Evolutionary conservation across 2,329 filamentous ascomycete species (phyloP), one percentile per base, ranked within the genome.

Genomic region (Diaporthe australafricana): DNA sequence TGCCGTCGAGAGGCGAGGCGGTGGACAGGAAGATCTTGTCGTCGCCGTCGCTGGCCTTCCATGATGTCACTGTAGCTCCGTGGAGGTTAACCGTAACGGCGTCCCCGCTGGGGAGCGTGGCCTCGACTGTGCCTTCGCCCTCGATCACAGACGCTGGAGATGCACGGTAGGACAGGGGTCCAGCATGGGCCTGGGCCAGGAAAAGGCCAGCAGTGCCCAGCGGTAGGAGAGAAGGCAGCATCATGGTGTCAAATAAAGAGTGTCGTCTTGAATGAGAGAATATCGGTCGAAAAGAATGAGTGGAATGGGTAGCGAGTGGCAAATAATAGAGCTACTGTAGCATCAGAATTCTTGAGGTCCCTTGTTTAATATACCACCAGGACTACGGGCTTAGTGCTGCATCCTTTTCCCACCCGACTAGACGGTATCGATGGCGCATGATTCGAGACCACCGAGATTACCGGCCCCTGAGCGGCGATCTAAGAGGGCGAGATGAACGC

Each of bases 1-100:
- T 70, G 17, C 68, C 68, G 9, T 70, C 68, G 2, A 70, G 45
- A 25, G 68, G 45, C 12, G 68, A 70, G 11, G 68, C 68, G 6
- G 68, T 70, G 12, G 68, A 70, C 8, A 70, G 45, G 56, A 70
- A 32, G 47, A 70, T 48, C 55, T 63, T 70, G n/a, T 70, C 68
- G 32, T 70, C 45, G 55, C 68, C 68, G 17, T 70, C 68, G 30
- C 55, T 70, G 8, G 68, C 22, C 14, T 70, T 70, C 68, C 68
- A 70, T 42, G 68, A 70, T 27, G 68, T 70, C 35, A 70, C 42
- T 16, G 68, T 70, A 12, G 68, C 68, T 20, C 68, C 68, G 47
- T 70, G 68, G 35, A 70, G 68, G 25, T 70, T 52, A 4, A 70
- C 68, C 3, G 42, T 70, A 22, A 70, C 32, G 17, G 20, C 48